Evolutionary conservation across 805 yeast species (phyloP).

Genomic region (Yarrowia divulgata): DNA sequence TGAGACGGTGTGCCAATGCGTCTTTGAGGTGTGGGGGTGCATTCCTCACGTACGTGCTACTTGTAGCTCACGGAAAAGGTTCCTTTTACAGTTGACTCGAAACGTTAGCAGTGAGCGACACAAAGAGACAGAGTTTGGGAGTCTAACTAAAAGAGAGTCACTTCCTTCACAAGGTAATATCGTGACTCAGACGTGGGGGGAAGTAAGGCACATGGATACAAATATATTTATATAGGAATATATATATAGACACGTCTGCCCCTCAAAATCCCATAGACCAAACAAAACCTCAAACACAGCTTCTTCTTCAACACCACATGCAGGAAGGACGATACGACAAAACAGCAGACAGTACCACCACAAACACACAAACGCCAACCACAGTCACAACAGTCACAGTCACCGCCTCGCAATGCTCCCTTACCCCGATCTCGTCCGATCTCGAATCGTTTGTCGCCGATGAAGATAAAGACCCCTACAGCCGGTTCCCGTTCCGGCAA

Average conservation of each 20-base stretch:
- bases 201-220: too few relatives aligned
- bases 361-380: background rate
- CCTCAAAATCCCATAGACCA: too few relatives aligned
- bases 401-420: background rate
- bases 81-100: background rate
- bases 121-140: background rate
- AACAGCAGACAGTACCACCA: background rate
- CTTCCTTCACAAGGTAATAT: background rate
- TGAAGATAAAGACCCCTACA: slow-evolving; percentile 11
- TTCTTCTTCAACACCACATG: background rate
- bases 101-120: slow-evolving; percentile 22
- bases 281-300: too few relatives aligned
- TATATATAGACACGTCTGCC: background rate
- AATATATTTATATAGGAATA: background rate
- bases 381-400: background rate
- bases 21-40: background rate
- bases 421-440: background rate
- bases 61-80: slow-evolving; percentile 10
- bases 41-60: background rate
- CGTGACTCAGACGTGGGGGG: too few relatives aligned
- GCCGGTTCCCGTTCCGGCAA: slow-evolving; percentile 24
- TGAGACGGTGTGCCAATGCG: background rate
- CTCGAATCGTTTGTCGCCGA: background rate
- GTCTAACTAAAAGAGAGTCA: background rate
- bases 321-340: background rate